Evolutionary conservation across 805 yeast species (phyloP), one percentile per base, ranked within the genome.

Genomic region (Candida schatavii): DNA sequence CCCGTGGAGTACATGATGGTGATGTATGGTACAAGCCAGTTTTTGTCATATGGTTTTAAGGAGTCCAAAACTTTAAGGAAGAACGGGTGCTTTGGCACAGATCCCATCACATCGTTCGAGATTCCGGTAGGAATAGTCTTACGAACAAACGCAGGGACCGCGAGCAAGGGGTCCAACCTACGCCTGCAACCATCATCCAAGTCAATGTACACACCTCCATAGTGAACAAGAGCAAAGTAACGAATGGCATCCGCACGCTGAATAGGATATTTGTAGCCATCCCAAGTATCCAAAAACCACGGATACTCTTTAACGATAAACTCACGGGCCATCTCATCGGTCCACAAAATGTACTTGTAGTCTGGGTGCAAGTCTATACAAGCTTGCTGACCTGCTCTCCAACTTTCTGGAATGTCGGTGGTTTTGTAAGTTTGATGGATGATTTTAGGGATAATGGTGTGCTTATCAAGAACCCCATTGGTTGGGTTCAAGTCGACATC

Each of bases 1-100:
- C 97, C 97, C 0, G 97, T 90, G 10, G 95, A 82, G 56, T 80
- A 85, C 96, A 90, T 88, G 60, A 90, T 88, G 26, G 97, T 88
- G 46, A 89, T 69, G 66, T 90, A 90, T 11, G 97, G 96, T 14
- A 88, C 80, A 28, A 85, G 64, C 85, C 95, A 88, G 62, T 86
- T 84, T 35, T 66, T 59, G 50, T 76, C 72, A 55, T 88, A 80
- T 39, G 64, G 70, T 46, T 80, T 63, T 46, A 90, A 70, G 36
- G 76, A 76, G 46, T 83, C 84, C 46, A 88, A 75, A 14, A 76
- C 85, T 55, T 81, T 82, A 37, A 75, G 60, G 68, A 87, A 88
- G 64, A 89, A 87, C 3, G 96, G 96, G 62, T 90, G 97, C 37
- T 74, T 70, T 26, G 95, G 96, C 10, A 85, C 83, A 3, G 91